Conservation (phyloP, 352 stramenopile species). For the Phytophthora meadii region DNA sequence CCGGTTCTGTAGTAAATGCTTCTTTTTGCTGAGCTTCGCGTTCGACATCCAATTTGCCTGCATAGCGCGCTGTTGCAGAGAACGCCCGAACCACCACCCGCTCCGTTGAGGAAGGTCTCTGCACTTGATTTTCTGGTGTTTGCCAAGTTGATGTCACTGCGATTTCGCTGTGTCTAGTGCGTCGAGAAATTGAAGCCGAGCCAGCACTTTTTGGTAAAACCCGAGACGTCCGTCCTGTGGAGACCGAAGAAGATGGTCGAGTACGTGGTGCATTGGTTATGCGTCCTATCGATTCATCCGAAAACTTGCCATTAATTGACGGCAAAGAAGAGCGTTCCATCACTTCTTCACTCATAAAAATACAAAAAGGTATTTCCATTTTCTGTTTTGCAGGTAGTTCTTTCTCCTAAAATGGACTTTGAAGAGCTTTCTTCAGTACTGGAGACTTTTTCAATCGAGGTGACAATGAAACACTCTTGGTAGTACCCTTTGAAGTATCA, state of each 20-base stretch:
- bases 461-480: conserved; percentile 12
- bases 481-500: conserved; percentile 3
- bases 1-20: background rate
- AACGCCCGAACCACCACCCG: conserved; percentile 9
- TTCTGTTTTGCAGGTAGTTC: background rate
- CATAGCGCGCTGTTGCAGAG: conserved; percentile 6
- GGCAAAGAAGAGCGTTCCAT: conserved; percentile 23
- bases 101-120: conserved; percentile 24
- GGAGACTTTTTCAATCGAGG: conserved; percentile 7
- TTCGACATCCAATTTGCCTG: conserved; percentile 5
- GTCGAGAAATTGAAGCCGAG: conserved; percentile 19
- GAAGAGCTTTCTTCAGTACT: conserved; percentile 4
- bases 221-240: conserved; percentile 3
- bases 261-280: conserved; percentile 2
- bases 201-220: conserved; percentile 40
- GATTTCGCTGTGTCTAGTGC: conserved; percentile 4
- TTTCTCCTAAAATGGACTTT: conserved; percentile 9
- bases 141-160: conserved; percentile 6
- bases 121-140: conserved; percentile 8
- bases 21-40: background rate
- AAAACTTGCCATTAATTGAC: conserved; percentile 17
- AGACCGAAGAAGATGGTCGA: conserved; percentile 10
- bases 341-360: conserved; percentile 4
- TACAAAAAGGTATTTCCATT: conserved; percentile 1
- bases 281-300: background rate